Conservation (phyloP, 208 protist genomes). For the Leishmania lainsoni region DNA sequence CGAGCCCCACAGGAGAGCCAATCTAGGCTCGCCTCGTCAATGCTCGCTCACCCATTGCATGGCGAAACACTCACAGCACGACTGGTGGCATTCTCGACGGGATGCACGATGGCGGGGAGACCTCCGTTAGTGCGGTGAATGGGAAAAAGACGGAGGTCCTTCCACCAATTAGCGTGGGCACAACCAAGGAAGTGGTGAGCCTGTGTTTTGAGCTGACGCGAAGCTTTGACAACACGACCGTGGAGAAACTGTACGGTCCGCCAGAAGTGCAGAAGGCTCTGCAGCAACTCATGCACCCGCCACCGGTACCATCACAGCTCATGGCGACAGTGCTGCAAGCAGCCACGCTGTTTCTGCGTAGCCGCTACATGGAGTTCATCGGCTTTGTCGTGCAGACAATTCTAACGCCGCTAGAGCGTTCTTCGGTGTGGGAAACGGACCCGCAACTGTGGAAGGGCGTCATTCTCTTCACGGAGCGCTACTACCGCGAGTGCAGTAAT, state of each 20-base stretch:
- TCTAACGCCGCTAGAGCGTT: constrained; percentile 59
- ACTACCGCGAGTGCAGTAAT: constrained; percentile 76
- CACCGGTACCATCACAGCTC: constrained; percentile 72
- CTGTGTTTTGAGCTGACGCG: constrained; percentile 65
- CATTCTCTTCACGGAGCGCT: constrained; percentile 62
- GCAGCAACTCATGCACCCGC: constrained; percentile 48
- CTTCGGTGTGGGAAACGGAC: constrained; percentile 60
- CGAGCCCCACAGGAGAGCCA: constrained; percentile 49
- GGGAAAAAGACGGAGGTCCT: constrained; percentile 16
- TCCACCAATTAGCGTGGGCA: constrained; percentile 57
- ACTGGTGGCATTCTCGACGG: constrained; percentile 21
- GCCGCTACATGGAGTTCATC: constrained; percentile 46
- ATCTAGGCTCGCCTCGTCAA: background rate
- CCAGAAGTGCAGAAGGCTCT: constrained; percentile 61
- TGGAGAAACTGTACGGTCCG: constrained; percentile 55
- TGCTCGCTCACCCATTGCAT: constrained; percentile 9
- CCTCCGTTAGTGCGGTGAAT: background rate
- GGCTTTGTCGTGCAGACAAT: constrained; percentile 59
- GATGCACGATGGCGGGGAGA: constrained; percentile 12
- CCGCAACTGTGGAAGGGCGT: constrained; percentile 75
- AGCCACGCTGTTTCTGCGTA: constrained; percentile 32
- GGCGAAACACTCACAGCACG: background rate
- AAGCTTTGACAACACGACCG: constrained; percentile 49
- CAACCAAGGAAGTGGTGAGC: constrained; percentile 62
- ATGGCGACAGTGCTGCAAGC: constrained; percentile 76